Conservation (phyloP, 2,329 filamentous ascomycete species). For the Verticillium nonalfalfae region DNA sequence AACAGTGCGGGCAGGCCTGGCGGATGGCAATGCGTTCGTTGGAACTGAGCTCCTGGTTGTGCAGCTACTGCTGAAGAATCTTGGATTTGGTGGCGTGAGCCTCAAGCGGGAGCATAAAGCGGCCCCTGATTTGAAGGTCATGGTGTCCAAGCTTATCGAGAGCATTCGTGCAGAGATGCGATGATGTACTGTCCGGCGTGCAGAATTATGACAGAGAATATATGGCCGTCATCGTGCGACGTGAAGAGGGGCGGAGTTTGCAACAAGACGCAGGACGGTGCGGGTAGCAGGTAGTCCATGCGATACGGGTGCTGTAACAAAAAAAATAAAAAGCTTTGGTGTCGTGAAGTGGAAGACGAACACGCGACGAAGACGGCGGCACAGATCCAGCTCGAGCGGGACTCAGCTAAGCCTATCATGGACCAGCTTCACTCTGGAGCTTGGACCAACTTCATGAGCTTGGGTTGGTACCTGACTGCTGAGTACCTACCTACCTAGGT, state of each 20-base stretch:
- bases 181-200: background rate
- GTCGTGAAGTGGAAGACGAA: background rate
- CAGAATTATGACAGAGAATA: background rate
- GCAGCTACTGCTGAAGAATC: background rate
- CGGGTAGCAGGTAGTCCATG: background rate
- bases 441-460: background rate
- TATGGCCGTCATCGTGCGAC: background rate
- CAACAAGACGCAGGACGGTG: too few relatives aligned
- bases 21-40: constrained; percentile 22
- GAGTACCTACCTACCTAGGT: too few relatives aligned
- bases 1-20: constrained; percentile 34
- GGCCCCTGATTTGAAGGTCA: background rate
- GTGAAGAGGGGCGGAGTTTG: background rate
- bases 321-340: too few relatives aligned
- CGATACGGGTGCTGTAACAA: background rate
- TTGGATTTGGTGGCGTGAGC: background rate
- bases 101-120: background rate
- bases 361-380: background rate
- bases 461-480: too few relatives aligned
- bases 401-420: too few relatives aligned
- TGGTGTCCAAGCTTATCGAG: background rate
- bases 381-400: too few relatives aligned
- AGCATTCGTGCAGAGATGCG: background rate
- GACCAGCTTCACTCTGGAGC: background rate
- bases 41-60: too few relatives aligned